These are phyloP conservation scores for Xerocomus nothofagi DNA, from an alignment of 1,284 basidiomycete species.

Conservation along the genomic window DNA sequence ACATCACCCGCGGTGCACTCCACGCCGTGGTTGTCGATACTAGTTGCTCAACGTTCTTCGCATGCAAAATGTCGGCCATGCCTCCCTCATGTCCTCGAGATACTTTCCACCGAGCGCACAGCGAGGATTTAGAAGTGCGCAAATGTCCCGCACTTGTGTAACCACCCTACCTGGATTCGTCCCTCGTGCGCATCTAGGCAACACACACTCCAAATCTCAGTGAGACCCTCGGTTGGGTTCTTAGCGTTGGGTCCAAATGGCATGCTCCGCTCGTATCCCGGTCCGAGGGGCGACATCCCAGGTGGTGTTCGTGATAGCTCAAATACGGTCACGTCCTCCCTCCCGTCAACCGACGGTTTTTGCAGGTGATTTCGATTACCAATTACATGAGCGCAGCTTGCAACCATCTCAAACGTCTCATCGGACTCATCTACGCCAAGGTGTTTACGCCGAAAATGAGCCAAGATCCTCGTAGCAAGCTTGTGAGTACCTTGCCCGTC, in stretches of 20 bases:
- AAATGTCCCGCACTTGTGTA: too few species aligned
- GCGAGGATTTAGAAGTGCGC: too few species aligned
- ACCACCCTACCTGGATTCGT: too few species aligned
- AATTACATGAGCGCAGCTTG: constrained; percentile 85
- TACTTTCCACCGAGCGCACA: too few species aligned
- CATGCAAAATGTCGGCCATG: too few species aligned
- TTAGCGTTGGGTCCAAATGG: constrained; percentile 71
- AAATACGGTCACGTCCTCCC: neutral
- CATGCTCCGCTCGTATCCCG: constrained; percentile 54
- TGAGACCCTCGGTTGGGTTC: constrained; percentile 80
- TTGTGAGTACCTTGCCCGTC: constrained; percentile 49
- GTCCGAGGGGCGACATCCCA: constrained; percentile 46
- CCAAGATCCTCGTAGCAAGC: constrained; percentile 77
- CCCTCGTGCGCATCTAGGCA: constrained; percentile 16
- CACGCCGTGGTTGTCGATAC: too few species aligned
- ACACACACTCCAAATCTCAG: constrained; percentile 49
- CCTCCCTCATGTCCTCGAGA: too few species aligned
- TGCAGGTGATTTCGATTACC: constrained; percentile 76
- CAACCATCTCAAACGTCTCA: constrained; percentile 84
- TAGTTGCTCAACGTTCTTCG: too few species aligned
- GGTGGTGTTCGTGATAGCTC: constrained; percentile 41
- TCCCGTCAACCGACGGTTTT: neutral
- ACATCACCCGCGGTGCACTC: too few species aligned
- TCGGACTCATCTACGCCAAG: constrained; percentile 70
- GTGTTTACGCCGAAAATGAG: constrained; percentile 85